Base-by-base conservation (phyloP, 2,329 filamentous ascomycete species). In the Diaporthe ampelina region DNA sequence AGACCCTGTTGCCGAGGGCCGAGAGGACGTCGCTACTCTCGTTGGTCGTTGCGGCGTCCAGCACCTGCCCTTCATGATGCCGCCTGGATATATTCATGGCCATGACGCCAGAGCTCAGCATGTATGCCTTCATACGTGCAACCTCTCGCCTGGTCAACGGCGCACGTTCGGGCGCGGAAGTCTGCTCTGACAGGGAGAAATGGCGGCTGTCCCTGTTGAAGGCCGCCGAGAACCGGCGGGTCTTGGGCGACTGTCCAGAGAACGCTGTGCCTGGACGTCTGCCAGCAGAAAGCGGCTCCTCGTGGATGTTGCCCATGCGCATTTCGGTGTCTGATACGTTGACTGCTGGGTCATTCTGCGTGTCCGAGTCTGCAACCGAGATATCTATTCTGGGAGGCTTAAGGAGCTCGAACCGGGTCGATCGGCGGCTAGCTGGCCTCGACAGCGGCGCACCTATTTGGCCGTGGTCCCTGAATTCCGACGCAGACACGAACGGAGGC, bases 71-170 rank as follows among this genome's bases (percentile, higher is more conserved):
- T 48, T 87, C 86, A 58, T 92, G 84, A 5, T 93, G 91, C 61
- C 93, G 90, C 5, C 91, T 89, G 37, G 88, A 88, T 72, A 98
- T 94, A 80, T 97, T 94, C 79, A 92, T 92, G 0, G 96, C 95
- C 84, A 97, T 97, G 80, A 98, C 92, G n/a, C 95, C 95, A 0
- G 95, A 94, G 76, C 92, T 94, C 29, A 97, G 86, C 54, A 98
- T 90, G 11, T 97, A 87, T 0, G 94, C 90, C 73, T 91, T 90
- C 3, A 95, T 88, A n/a, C 95, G 92, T 21, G 94, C 93, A 70
- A 97, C 89, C 78, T 98, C 96, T n/a, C 90, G 90, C 78, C 89
- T 91, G 13, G 88, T 91, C 40, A 94, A 82, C 15, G 81, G 82
- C n/a, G 80, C 79, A 58, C 81, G 84, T 24, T 84, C 82, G 8